phyloP scores from a whole-genome alignment of 1,139 yeast species.

The Blastobotrys buckinghamii region DNA sequence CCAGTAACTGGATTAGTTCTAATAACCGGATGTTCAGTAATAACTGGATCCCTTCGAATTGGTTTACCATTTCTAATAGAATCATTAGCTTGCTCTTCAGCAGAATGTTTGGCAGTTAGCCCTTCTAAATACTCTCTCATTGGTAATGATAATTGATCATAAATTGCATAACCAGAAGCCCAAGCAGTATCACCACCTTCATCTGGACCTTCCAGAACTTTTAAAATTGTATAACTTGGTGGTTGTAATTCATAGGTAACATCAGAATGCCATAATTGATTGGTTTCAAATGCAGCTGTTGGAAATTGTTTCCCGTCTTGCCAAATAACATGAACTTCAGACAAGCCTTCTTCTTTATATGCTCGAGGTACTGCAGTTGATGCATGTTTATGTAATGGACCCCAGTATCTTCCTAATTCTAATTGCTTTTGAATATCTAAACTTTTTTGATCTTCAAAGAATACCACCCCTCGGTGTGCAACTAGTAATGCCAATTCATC shows the following conservation, averaged over 20 bases:
- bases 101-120: slow-evolving; percentile 60
- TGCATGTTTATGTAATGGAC: slow-evolving; percentile 68
- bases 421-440: slow-evolving; percentile 47
- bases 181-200: slow-evolving; percentile 74
- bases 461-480: slow-evolving; percentile 62
- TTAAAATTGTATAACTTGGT: slow-evolving; percentile 58
- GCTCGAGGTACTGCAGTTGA: slow-evolving; percentile 62
- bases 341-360: slow-evolving; percentile 37
- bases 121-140: slow-evolving; percentile 51
- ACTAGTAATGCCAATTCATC: slow-evolving; percentile 61
- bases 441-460: slow-evolving; percentile 56
- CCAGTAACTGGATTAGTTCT: slow-evolving; percentile 67
- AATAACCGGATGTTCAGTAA: slow-evolving; percentile 58
- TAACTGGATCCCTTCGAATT: slow-evolving; percentile 57
- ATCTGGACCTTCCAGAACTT: slow-evolving; percentile 55
- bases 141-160: slow-evolving; percentile 58
- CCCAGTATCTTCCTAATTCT: slow-evolving; percentile 57
- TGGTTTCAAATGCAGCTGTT: slow-evolving; percentile 26
- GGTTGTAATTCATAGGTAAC: slow-evolving; percentile 67
- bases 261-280: slow-evolving; percentile 56
- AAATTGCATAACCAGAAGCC: slow-evolving; percentile 59
- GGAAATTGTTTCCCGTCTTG: slow-evolving; percentile 30
- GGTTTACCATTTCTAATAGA: slow-evolving; percentile 51
- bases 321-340: slow-evolving; percentile 56
- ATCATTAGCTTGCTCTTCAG: slow-evolving; percentile 59